Base-by-base conservation (phyloP, 306 rosid species). In the Biancaea sappan region DNA sequence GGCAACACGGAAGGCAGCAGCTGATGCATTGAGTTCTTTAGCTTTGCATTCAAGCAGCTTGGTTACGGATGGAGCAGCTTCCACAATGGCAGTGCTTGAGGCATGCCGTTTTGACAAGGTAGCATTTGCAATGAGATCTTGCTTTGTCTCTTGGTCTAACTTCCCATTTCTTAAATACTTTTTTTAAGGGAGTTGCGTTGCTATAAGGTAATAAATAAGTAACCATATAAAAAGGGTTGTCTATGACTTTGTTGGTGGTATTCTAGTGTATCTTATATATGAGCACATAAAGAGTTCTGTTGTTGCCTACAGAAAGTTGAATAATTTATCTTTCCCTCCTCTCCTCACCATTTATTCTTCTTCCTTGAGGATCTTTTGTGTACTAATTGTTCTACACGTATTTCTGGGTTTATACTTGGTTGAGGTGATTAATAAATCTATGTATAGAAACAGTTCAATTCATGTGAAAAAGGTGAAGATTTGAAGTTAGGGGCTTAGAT, bases 1-100 rank as follows among this genome's bases (percentile, higher is more conserved):
- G 99, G 93, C 93, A 48, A 95, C 98, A 22, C 97, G 99, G 32
- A 95, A 95, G 86, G 99, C 99, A 47, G 97, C 99, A 41, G 98
- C 99, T 58, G 99, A 95, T 58, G 86, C 88, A 43, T 82, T 95
- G 38, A 81, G 78, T 69, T 84, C 92, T 13, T 64, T 95, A 67
- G 96, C 97, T 15, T 80, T 90, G 86, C 90, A 88, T 84, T 84
- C 98, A n/a, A 92, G 92, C 72, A 86, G 79, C 41, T 71, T 95
- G 83, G 65, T 90, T 76, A 76, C 80, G 4, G 97, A 88, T 80
- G 83, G 79, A 72, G 79, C 84, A 12, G 79, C 82, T 53, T 73
- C 97, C 34, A 92, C 98, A 8, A 9, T 92, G 56, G 61, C 82
- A 44, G 88, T 52, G 51, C 99, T 95, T 0, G 98, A 92, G 85